Conservation (phyloP, 129 eudicot genomes). For the Centaurea solstitialis region DNA sequence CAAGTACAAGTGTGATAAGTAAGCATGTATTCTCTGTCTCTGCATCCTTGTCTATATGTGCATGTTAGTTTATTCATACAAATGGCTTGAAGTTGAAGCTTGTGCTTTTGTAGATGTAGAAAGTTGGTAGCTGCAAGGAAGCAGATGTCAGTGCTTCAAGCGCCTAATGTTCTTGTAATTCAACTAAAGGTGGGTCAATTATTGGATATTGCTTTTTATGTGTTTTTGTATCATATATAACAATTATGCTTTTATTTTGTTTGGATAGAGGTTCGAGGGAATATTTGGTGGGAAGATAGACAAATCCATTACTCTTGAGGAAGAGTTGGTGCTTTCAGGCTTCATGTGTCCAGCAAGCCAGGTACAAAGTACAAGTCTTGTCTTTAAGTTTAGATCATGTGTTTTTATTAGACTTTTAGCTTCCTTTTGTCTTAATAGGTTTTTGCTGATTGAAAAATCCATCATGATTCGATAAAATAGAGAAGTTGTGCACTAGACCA, state of each 20-base stretch:
- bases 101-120: slow-evolving; percentile 75
- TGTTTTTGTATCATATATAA: slow-evolving; percentile 5
- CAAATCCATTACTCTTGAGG: slow-evolving; percentile 79
- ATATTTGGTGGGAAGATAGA: slow-evolving; percentile 84
- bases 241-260: slow-evolving; percentile 17
- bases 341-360: slow-evolving; percentile 86
- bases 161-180: slow-evolving; percentile 93
- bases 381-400: neutral
- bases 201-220: neutral
- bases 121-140: slow-evolving; percentile 85
- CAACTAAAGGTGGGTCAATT: slow-evolving; percentile 71
- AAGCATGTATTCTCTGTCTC: slow-evolving; percentile 23
- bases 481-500: neutral
- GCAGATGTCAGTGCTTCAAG: slow-evolving; percentile 90
- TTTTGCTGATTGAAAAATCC: too few relatives aligned
- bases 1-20: slow-evolving; percentile 95
- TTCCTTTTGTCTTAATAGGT: neutral
- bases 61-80: slow-evolving; percentile 5
- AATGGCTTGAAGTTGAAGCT: slow-evolving; percentile 15
- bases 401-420: neutral
- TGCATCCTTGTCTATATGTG: neutral
- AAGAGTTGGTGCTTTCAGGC: slow-evolving; percentile 76
- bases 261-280: slow-evolving; percentile 86
- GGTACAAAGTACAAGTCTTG: slow-evolving; percentile 41
- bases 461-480: neutral